Evolutionary conservation across 495 filamentous ascomycete species (phyloP).

Genomic region (Sordaria brevicollis): DNA sequence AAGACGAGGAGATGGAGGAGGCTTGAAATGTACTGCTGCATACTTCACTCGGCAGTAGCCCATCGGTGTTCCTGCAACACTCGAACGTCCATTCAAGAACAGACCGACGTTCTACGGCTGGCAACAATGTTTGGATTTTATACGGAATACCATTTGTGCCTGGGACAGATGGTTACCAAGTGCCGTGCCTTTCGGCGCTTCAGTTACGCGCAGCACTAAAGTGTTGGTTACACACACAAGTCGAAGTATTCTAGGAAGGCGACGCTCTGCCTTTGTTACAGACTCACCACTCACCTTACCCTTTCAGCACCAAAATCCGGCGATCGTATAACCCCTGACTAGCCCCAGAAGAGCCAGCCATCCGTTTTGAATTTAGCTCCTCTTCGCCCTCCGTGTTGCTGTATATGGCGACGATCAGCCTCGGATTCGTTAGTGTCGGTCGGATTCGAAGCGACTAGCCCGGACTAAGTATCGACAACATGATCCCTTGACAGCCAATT

Average conservation of each 20-base stretch:
- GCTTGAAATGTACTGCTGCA: neutral
- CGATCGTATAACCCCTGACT: neutral
- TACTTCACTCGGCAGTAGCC: neutral
- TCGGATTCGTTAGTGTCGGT: neutral
- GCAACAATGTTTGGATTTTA: neutral
- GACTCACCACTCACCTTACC: neutral
- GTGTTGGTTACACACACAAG: neutral
- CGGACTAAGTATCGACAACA: neutral
- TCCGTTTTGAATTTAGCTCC: neutral
- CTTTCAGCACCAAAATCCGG: neutral
- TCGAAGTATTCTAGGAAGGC: neutral
- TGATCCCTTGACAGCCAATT: neutral
- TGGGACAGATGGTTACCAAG: neutral
- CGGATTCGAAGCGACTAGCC: neutral
- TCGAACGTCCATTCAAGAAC: neutral
- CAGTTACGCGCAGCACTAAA: neutral
- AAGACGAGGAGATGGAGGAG: constrained; percentile 16
- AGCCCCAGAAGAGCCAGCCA: neutral
- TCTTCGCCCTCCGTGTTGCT: neutral
- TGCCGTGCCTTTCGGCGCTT: neutral
- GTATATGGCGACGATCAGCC: neutral
- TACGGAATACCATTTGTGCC: neutral
- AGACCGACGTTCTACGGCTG: neutral
- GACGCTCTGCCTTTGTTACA: neutral
- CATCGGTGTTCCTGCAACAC: neutral